Evolutionary conservation across 352 stramenopile species (phyloP).

Genomic region (Globisporangium heterothallicum): DNA sequence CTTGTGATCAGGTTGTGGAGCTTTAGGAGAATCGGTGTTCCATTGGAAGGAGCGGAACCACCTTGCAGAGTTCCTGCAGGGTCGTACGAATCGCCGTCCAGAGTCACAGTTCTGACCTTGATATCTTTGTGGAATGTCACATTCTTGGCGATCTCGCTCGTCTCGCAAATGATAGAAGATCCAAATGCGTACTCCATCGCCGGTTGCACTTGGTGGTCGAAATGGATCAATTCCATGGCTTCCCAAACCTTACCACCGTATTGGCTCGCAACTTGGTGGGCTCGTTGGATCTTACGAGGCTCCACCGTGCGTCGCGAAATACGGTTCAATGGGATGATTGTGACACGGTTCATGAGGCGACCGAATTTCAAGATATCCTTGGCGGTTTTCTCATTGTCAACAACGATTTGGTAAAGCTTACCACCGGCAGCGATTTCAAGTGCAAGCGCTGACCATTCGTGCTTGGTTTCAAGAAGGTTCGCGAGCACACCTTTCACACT

Average conservation of each 20-base stretch:
- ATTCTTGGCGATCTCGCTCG: constrained; percentile 85
- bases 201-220: constrained; percentile 90
- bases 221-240: constrained; percentile 96
- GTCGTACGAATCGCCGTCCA: constrained; percentile 98
- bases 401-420: constrained; percentile 98
- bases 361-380: constrained; percentile 98
- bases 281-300: constrained; percentile 69
- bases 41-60: constrained; percentile 76
- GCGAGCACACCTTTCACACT: constrained; percentile 98
- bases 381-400: constrained; percentile 97
- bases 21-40: constrained; percentile 72
- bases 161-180: constrained; percentile 97
- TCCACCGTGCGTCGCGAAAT: constrained; percentile 87
- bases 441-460: constrained; percentile 91
- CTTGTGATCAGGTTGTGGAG: constrained; percentile 74
- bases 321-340: constrained; percentile 98
- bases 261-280: constrained; percentile 80
- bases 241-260: constrained; percentile 89
- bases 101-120: constrained; percentile 94
- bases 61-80: constrained; percentile 95
- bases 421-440: constrained; percentile 97
- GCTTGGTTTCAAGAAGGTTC: constrained; percentile 93
- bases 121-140: constrained; percentile 90
- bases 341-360: constrained; percentile 94
- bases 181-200: constrained; percentile 99